Evolutionary conservation across 1,284 basidiomycete genomes (phyloP), one percentile per base, ranked within the genome.

Genomic region (Melanopsichium pennsylvanicum): DNA sequence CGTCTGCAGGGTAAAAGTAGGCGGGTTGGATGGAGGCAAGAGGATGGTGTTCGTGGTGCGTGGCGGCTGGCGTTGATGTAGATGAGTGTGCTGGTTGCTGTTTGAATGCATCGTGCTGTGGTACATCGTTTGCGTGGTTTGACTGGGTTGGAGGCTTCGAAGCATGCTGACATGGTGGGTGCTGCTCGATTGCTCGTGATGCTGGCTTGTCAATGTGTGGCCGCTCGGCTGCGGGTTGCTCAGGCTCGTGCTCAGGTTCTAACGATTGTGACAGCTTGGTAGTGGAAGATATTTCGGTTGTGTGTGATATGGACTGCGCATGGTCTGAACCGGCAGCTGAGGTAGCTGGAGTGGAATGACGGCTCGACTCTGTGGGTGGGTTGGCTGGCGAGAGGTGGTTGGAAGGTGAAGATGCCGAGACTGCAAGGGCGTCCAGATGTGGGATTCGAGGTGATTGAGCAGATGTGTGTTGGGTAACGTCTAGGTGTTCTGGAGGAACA

Each of bases 1-100:
- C 58, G 32, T 70, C 72, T 16, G 37, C n/a, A 12, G 72, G 72
- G 31, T 79, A 79, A 33, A 76, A 75, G 69, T 79, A 76, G 33
- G 75, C 60, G 12, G 77, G 77, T 29, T 46, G 34, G 18, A 79
- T 62, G 5, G 61, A 54, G n/a, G 63, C 63, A 5, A 70, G 51
- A 2, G 60, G 52, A 34, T 55, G 56, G 22, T 60, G 46, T 5
- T 57, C 41, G 5, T 41, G 38, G 8, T 27, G 40, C 42, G 31
- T 23, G 38, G 40, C 15, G 16, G 41, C 4, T 39, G 37, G 25
- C 27, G 38, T 27, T 27, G 46, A 23, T 10, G 49, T 12, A 15
- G 29, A 18, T 18, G 47, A 18, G 27, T 38, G 19, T 26, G 45
- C 22, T 8, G 50, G 25, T 23, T 46, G n/a, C n/a, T n/a, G n/a